A percentile compares a stretch with the other conserved stretches of the same genome.
Evolutionary conservation across 805 yeast genomes (phyloP).

Genomic region (Schizosaccharomyces cryophilus): DNA sequence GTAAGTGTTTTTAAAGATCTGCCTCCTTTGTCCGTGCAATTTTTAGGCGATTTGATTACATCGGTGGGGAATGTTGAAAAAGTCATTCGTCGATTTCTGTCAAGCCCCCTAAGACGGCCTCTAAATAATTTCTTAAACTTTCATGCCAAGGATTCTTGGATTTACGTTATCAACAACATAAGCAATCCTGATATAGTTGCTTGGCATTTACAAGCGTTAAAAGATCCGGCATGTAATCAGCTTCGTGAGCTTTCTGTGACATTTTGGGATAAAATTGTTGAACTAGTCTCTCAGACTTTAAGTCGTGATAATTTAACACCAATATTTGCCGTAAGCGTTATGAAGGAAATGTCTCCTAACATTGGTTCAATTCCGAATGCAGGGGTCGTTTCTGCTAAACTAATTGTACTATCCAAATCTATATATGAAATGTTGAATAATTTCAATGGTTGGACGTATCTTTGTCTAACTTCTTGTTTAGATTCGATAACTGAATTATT

Average conservation of each 20-base stretch:
- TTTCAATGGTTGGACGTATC: not conserved
- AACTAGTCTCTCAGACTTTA: not conserved
- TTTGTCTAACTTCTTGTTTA: not conserved
- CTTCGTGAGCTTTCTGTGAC: not conserved
- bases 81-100: slow-evolving; percentile 57
- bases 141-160: slow-evolving; percentile 50
- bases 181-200: slow-evolving; percentile 39
- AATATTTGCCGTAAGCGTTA: not conserved
- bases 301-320: not conserved
- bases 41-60: slow-evolving; percentile 63
- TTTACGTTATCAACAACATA: slow-evolving; percentile 42
- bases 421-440: not conserved
- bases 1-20: slow-evolving; percentile 72
- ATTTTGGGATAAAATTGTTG: not conserved
- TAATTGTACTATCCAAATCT: not conserved
- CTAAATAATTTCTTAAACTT: slow-evolving; percentile 65
- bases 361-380: not conserved
- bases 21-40: slow-evolving; percentile 79
- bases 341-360: not conserved
- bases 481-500: not conserved
- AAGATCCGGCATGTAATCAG: not conserved
- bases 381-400: not conserved
- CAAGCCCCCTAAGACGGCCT: slow-evolving; percentile 79
- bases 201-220: slow-evolving; percentile 22
- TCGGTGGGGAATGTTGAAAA: slow-evolving; percentile 60